phyloP scores from a whole-genome alignment of 139 green algal species.

The Klebsormidium nitens region DNA sequence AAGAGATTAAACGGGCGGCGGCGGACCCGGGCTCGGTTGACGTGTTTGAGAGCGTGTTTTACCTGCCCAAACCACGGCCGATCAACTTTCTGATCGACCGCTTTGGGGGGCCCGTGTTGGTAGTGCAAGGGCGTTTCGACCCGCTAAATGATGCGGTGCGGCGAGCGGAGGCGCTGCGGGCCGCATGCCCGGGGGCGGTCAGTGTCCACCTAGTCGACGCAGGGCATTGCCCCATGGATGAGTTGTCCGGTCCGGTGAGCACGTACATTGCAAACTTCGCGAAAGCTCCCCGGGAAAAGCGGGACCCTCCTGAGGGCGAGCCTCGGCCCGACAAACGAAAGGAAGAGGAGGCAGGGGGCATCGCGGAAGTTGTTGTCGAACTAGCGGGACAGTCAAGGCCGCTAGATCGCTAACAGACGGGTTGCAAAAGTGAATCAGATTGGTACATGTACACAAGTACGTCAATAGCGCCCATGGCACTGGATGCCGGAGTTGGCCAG shows the following conservation, averaged over 20 bases:
- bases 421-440: too few relatives aligned
- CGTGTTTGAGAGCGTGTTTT: constrained; percentile 75
- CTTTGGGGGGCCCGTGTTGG: constrained; percentile 60
- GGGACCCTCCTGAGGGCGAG: too few relatives aligned
- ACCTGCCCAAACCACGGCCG: constrained; percentile 70
- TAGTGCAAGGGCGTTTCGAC: constrained; percentile 60
- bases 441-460: too few relatives aligned
- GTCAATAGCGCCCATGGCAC: too few relatives aligned
- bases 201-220: constrained; percentile 6
- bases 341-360: too few relatives aligned
- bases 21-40: constrained; percentile 55
- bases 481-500: too few relatives aligned
- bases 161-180: constrained; percentile 50
- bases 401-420: too few relatives aligned
- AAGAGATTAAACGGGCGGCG: constrained; percentile 67
- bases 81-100: constrained; percentile 77
- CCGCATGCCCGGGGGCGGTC: constrained; percentile 28
- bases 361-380: too few relatives aligned
- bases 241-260: not conserved
- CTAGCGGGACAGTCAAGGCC: too few relatives aligned
- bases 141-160: constrained; percentile 72
- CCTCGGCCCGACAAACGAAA: too few relatives aligned
- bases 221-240: not conserved
- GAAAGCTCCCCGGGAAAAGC: too few relatives aligned
- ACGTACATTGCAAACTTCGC: too few relatives aligned